Base-by-base conservation (phyloP, 805 yeast genomes). In the Suhomyces kilbournensis region DNA sequence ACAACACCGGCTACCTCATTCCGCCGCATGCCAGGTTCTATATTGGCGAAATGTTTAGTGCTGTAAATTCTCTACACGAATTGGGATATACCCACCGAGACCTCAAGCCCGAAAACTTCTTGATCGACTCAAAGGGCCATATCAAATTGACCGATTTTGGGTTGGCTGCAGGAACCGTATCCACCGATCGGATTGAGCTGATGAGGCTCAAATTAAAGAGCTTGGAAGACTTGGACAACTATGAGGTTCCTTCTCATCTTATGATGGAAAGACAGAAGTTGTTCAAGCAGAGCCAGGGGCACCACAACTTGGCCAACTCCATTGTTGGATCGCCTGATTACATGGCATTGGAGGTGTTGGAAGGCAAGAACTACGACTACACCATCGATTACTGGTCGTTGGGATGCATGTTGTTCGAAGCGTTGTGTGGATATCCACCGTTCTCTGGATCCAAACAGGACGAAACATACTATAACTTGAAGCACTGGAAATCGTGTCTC, bases 301-400 rank as follows among this genome's bases (percentile, higher is more conserved):
- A 91, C 61, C 80, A 89, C 53, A 90, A 88, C 61, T 86, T 88
- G 63, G 98, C 99, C 15, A 89, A 90, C 62, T 90, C 97, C 1
- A 90, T 93, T 60, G 99, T 94, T 14, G 99, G 99, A 1, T 88
- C 96, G 4, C 99, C 99, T 1, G 99, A 94, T 70, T 94, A 94
- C 67, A 94, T 94, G 99, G 99, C 99, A 1, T 77, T 94, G 48
- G 99, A 94, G 69, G 98, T 94, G 10, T 80, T 94, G 50, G 96
- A 90, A 69, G 99, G 99, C 7, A 88, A 87, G 64, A 84, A 85
- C 53, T 94, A 94, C 69, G 97, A 94, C 66, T 92, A 86, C 67
- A 93, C 99, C 14, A 96, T 96, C 53, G 99, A 94, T 74, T 94
- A 94, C 69, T 94, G 99, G 99, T 92, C 98, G 0, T 76, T 94